A percentile compares a stretch with the other conserved stretches of the same genome.
These are phyloP conservation scores for Monosporascus sp. DNA, from an alignment of 2,329 filamentous ascomycete species.

Conservation along the genomic window DNA sequence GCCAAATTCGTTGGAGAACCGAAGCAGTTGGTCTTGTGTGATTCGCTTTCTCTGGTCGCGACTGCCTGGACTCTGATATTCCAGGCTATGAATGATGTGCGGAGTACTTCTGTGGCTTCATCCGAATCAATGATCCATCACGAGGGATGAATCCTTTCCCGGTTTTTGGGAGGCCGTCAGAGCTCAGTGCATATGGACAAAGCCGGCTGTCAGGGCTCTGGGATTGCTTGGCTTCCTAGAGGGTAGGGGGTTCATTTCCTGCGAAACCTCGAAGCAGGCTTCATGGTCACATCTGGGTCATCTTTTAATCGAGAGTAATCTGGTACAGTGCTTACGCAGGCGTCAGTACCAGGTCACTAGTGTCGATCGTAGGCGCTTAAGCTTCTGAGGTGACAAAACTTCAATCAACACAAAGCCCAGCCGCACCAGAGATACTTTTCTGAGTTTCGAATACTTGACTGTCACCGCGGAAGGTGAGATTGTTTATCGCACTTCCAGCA, in stretches of 20 bases:
- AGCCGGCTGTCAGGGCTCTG: too few species aligned
- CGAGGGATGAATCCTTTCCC: neutral
- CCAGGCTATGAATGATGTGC: neutral
- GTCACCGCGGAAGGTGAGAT: too few species aligned
- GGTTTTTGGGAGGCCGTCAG: neutral
- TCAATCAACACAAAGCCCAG: too few species aligned
- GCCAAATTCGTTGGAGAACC: neutral
- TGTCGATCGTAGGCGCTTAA: neutral
- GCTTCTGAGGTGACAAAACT: neutral
- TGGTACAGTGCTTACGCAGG: neutral
- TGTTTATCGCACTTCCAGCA: too few species aligned
- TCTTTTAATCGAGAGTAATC: neutral
- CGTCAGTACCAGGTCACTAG: neutral
- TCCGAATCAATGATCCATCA: neutral
- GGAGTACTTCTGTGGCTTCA: neutral
- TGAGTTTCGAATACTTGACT: too few species aligned
- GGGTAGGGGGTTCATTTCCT: too few species aligned
- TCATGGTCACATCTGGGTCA: too few species aligned
- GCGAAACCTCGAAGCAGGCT: too few species aligned
- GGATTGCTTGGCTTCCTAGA: too few species aligned
- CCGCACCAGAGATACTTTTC: too few species aligned
- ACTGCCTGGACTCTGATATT: neutral
- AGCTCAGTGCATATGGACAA: too few species aligned
- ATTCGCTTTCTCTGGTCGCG: neutral
- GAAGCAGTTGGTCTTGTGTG: neutral